Evolutionary conservation across 192 early-diverging fungal species (phyloP).

Genomic region (Backusella luteola): DNA sequence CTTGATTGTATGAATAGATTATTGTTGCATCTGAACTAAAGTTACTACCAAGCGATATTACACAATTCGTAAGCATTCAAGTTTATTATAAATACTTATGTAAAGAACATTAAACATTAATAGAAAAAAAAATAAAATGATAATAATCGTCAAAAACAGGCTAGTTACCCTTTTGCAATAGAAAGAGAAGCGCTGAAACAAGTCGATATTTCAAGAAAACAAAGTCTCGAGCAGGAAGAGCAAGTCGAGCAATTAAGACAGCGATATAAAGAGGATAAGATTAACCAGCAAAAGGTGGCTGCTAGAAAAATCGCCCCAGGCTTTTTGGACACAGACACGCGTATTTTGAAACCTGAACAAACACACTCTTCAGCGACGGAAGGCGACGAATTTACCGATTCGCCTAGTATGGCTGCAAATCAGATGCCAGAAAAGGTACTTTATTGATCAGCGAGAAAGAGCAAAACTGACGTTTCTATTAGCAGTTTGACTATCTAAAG

Average conservation of each 20-base stretch:
- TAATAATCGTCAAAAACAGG: neutral
- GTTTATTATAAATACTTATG: neutral
- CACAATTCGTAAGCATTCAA: constrained; percentile 7
- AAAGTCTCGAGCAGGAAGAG: constrained; percentile 30
- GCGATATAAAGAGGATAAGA: constrained; percentile 39
- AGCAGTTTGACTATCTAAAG: constrained; percentile 50
- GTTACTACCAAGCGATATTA: constrained; percentile 22
- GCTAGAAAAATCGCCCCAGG: constrained; percentile 65
- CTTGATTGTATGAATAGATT: constrained; percentile 12
- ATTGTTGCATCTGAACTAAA: constrained; percentile 17
- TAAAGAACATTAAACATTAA: neutral
- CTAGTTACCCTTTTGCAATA: constrained; percentile 48
- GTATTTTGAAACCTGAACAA: constrained; percentile 46
- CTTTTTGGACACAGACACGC: constrained; percentile 54
- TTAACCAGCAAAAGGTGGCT: constrained; percentile 45
- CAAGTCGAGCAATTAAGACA: constrained; percentile 33
- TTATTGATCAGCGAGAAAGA: neutral
- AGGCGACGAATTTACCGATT: neutral
- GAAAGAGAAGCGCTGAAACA: constrained; percentile 52
- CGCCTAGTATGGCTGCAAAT: neutral
- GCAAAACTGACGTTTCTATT: neutral
- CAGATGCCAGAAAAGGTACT: neutral
- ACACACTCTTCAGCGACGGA: neutral
- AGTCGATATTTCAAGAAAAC: constrained; percentile 30
- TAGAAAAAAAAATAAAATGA: neutral